These are phyloP conservation scores for Beta corolliflora DNA, from an alignment of 179 eudicot species.

Conservation along the genomic window DNA sequence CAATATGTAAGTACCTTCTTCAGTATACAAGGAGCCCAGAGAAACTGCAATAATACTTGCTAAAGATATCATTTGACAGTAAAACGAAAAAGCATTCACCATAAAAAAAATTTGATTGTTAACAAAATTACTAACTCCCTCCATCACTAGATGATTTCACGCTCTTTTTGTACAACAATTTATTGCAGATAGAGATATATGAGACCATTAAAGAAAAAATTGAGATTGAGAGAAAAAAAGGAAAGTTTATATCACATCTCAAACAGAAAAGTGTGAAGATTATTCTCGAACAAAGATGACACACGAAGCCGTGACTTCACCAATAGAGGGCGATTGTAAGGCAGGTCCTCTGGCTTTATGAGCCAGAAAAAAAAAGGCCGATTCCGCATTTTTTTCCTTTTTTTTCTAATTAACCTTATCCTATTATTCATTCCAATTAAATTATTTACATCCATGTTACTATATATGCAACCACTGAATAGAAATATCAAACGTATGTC, in stretches of 20 bases:
- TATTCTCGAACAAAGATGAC: background rate
- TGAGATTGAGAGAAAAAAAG: background rate
- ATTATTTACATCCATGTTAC: no score
- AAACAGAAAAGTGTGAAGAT: background rate
- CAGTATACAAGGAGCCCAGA: background rate
- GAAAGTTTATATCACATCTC: background rate
- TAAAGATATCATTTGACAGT: background rate
- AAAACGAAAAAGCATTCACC: background rate
- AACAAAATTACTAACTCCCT: background rate
- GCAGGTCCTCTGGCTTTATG: background rate
- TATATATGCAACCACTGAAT: no score
- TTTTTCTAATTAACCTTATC: no score
- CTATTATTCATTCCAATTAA: no score
- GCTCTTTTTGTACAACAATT: background rate
- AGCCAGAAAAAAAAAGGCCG: no score
- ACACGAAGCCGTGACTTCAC: background rate
- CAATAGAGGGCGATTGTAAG: background rate
- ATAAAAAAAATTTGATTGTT: background rate
- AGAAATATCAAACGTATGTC: no score
- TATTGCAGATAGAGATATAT: no score
- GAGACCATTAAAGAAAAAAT: background rate
- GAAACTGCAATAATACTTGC: background rate
- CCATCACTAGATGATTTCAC: background rate
- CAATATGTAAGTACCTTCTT: slow-evolving; percentile 14
- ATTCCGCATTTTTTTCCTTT: no score